Percentiles rank a stretch among this genome's conserved stretches.
Evolutionary conservation across 2,329 filamentous ascomycete species (phyloP).

Genomic region (Diaporthe vaccinii): DNA sequence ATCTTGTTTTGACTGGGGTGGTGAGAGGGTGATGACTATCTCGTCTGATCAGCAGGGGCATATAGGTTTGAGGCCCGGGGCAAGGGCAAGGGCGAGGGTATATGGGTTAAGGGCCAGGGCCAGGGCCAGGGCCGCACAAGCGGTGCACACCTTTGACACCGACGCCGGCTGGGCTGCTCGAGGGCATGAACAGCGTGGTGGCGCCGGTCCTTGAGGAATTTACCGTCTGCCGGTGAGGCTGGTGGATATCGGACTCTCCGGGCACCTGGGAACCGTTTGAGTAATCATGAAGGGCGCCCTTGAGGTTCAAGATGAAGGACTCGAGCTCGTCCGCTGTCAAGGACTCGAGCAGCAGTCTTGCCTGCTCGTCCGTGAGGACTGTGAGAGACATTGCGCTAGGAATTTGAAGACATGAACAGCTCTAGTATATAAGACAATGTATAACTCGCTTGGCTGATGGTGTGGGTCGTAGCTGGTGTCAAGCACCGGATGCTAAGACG

Average conservation of each 20-base stretch:
- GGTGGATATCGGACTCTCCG: slow-evolving; percentile 62
- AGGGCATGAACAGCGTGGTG: slow-evolving; percentile 82
- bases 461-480: not conserved
- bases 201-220: slow-evolving; percentile 62
- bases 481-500: not conserved
- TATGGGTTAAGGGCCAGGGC: slow-evolving; percentile 19
- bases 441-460: not conserved
- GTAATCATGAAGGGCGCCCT: slow-evolving; percentile 70
- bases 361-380: slow-evolving; percentile 70
- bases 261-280: slow-evolving; percentile 65
- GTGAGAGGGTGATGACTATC: slow-evolving; percentile 72
- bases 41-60: slow-evolving; percentile 28
- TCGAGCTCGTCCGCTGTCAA: slow-evolving; percentile 67
- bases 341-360: slow-evolving; percentile 66
- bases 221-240: slow-evolving; percentile 67
- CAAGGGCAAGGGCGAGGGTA: slow-evolving; percentile 32
- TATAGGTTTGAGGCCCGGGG: slow-evolving; percentile 7
- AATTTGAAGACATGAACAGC: no score
- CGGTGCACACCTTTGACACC: slow-evolving; percentile 72
- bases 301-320: slow-evolving; percentile 62
- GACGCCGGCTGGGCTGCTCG: slow-evolving; percentile 72
- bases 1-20: slow-evolving; percentile 47
- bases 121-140: slow-evolving; percentile 11
- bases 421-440: not conserved
- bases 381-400: slow-evolving; percentile 66